Percentiles rank a stretch among this genome's conserved stretches.
Conservation (phyloP, 805 yeast genomes). For the Metschnikowia drakensbergensis region DNA sequence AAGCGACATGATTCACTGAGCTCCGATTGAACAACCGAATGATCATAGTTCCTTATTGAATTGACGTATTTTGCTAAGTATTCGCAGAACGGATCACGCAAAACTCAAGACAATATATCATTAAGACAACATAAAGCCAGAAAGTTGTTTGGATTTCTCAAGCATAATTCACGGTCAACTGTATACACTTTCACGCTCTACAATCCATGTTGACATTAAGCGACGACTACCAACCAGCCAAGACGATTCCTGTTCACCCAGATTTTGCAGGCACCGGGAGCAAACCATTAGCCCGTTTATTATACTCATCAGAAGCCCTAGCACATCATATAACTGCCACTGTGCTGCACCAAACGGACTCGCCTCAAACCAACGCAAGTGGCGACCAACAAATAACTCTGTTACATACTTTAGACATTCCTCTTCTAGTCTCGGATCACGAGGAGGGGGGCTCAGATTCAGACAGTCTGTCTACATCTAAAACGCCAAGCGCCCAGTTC, state of each 20-base stretch:
- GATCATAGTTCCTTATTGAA: slow-evolving; percentile 1
- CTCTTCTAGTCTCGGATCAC: slow-evolving; percentile 31
- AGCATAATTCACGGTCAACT: neutral
- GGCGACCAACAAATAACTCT: neutral
- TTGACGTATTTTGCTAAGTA: slow-evolving; percentile 3
- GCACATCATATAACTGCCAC: neutral
- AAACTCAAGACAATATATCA: neutral
- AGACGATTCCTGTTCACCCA: slow-evolving; percentile 7
- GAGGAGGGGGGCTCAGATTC: slow-evolving; percentile 28
- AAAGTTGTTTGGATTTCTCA: neutral
- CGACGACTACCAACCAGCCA: slow-evolving; percentile 10
- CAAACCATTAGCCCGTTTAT: neutral
- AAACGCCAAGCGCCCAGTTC: neutral
- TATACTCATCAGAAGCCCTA: neutral
- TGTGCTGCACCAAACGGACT: neutral
- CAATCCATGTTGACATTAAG: slow-evolving; percentile 11
- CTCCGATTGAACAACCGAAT: neutral
- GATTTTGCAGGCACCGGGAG: slow-evolving; percentile 1
- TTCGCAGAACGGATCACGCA: slow-evolving; percentile 8
- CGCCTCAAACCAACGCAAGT: neutral
- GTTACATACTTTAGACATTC: slow-evolving; percentile 23
- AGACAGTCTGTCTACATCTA: slow-evolving; percentile 20
- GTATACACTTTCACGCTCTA: neutral
- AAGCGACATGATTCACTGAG: slow-evolving; percentile 2
- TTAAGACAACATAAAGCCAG: neutral